Conservation (phyloP, 495 filamentous ascomycete genomes). For the Trypethelium eluteriae region DNA sequence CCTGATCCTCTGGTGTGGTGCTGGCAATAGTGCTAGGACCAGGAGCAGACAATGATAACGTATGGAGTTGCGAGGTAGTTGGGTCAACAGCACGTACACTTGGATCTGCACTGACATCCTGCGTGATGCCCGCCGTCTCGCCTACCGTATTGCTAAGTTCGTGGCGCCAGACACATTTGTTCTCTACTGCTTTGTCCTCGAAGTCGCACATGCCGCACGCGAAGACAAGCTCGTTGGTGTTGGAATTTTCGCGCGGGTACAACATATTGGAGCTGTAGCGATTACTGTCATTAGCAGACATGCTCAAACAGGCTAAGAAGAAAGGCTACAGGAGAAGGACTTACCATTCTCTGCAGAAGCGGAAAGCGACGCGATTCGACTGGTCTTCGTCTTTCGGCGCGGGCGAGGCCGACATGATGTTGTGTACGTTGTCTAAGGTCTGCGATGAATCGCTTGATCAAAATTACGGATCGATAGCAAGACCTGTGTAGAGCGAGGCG, state of each 20-base stretch:
- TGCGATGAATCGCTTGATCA: too few relatives aligned
- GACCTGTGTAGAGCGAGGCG: too few relatives aligned
- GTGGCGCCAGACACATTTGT: slow-evolving; percentile 83
- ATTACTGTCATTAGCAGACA: slow-evolving; percentile 11
- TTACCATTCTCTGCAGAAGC: slow-evolving; percentile 93
- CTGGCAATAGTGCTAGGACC: too few relatives aligned
- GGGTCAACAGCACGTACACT: slow-evolving; percentile 65
- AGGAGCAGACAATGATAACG: too few relatives aligned
- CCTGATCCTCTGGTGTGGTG: too few relatives aligned
- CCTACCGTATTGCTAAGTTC: slow-evolving; percentile 79
- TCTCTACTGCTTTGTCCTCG: slow-evolving; percentile 67
- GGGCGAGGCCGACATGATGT: slow-evolving; percentile 28
- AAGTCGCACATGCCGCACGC: slow-evolving; percentile 88
- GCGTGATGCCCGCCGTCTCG: slow-evolving; percentile 93
- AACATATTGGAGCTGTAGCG: slow-evolving; percentile 78
- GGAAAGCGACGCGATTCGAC: slow-evolving; percentile 78
- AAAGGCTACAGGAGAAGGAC: slow-evolving; percentile 19
- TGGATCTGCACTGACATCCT: slow-evolving; percentile 92
- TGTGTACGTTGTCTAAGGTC: background rate
- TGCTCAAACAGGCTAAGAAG: slow-evolving; percentile 11
- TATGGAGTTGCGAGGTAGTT: background rate
- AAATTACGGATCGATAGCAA: too few relatives aligned
- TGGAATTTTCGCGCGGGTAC: slow-evolving; percentile 84
- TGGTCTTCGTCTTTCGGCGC: slow-evolving; percentile 50
- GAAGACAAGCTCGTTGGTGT: slow-evolving; percentile 58